phyloP scores from a whole-genome alignment of 1,139 yeast species.

The Keqinozyma sinolaborantium region DNA sequence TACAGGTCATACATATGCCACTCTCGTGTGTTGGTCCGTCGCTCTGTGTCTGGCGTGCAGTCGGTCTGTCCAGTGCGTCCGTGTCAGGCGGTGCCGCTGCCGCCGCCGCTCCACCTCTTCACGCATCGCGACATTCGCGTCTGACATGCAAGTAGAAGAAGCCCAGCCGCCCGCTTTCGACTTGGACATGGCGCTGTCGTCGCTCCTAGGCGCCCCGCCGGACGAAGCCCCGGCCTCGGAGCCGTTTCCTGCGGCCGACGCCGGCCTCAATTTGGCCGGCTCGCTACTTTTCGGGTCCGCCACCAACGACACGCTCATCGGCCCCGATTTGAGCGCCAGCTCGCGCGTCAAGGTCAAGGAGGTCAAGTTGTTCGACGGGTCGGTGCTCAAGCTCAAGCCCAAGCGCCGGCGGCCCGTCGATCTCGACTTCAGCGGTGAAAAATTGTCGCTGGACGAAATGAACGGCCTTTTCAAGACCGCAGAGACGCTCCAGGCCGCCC shows the following conservation, averaged over 20 bases:
- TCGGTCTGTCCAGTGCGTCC: too few relatives aligned
- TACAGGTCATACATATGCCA: too few relatives aligned
- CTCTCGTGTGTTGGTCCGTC: too few relatives aligned
- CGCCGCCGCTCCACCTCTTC: too few relatives aligned
- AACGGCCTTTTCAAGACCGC: slow-evolving; percentile 27
- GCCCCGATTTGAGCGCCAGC: background rate
- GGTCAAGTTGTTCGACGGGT: slow-evolving; percentile 25
- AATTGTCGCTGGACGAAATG: slow-evolving; percentile 24
- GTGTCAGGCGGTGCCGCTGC: too few relatives aligned
- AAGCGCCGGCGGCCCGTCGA: slow-evolving; percentile 6
- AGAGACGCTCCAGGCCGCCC: slow-evolving; percentile 19
- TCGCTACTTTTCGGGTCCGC: slow-evolving; percentile 3
- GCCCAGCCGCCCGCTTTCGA: too few relatives aligned
- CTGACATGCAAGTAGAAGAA: too few relatives aligned
- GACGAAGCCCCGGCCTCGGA: too few relatives aligned
- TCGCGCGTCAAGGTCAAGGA: slow-evolving; percentile 8
- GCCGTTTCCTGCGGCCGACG: background rate
- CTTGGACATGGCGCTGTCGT: slow-evolving; percentile 4
- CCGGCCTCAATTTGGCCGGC: slow-evolving; percentile 1
- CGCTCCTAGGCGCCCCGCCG: slow-evolving; percentile 4
- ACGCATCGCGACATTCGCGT: too few relatives aligned
- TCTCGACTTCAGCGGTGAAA: slow-evolving; percentile 3
- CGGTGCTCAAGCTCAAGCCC: slow-evolving; percentile 16
- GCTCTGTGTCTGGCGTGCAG: too few relatives aligned
- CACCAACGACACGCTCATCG: background rate